Conservation (phyloP, 2,329 filamentous ascomycete species). For the Colletotrichum siamense region DNA sequence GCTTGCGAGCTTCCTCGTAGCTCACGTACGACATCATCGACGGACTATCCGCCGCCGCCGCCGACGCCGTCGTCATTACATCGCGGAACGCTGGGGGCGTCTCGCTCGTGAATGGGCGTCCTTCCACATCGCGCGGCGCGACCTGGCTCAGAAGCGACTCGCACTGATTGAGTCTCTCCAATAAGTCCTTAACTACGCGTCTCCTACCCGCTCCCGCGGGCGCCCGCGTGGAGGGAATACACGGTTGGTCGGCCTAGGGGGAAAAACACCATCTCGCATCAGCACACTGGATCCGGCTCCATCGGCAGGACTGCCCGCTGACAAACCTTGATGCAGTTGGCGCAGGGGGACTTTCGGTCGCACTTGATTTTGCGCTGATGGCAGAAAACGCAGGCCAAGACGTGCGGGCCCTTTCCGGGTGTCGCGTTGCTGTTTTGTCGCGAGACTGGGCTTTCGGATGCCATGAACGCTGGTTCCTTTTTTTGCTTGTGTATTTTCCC, state of each 20-base stretch:
- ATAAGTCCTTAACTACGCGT: background rate
- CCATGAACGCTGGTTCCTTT: background rate
- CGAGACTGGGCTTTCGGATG: background rate
- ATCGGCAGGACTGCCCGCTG: background rate
- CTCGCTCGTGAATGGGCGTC: background rate
- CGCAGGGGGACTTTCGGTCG: conserved; percentile 62
- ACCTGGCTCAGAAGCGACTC: conserved; percentile 9
- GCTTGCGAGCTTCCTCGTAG: conserved; percentile 8
- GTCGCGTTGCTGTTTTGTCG: background rate
- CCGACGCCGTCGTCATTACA: background rate
- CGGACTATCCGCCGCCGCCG: background rate
- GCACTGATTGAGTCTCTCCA: conserved; percentile 10
- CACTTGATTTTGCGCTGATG: conserved; percentile 69
- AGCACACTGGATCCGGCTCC: conserved; percentile 38
- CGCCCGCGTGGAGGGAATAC: conserved; percentile 7
- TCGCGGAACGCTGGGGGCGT: background rate
- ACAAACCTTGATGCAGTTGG: conserved; percentile 45
- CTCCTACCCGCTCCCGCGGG: conserved; percentile 1
- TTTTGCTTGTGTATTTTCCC: background rate
- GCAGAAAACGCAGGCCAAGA: conserved; percentile 55
- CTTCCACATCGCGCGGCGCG: background rate
- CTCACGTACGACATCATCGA: background rate
- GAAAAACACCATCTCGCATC: conserved; percentile 51
- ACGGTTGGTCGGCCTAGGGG: conserved; percentile 15
- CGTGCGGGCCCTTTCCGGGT: background rate